Percentiles rank a stretch among this genome's conserved stretches.
Conservation (phyloP, 1,284 basidiomycete genomes). For the Inonotus obliquus region DNA sequence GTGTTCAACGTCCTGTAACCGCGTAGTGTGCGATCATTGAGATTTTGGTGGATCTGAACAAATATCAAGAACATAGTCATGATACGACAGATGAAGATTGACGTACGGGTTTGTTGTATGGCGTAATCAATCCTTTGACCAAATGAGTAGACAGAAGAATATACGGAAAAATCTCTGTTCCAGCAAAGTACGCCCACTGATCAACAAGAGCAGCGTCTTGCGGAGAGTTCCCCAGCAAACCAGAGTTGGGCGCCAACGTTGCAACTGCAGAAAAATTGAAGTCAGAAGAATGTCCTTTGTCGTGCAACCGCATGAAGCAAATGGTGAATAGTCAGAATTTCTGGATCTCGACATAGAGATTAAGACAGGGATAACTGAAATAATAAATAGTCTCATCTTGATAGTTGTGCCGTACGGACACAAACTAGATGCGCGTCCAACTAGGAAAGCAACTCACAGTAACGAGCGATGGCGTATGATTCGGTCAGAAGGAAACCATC, state of each 20-base stretch:
- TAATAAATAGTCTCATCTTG: slow-evolving; percentile 35
- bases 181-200: slow-evolving; percentile 64
- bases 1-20: slow-evolving; percentile 66
- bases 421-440: slow-evolving; percentile 25
- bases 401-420: slow-evolving; percentile 24
- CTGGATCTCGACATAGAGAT: slow-evolving; percentile 53
- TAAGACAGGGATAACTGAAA: slow-evolving; percentile 66
- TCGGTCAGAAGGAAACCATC: slow-evolving; percentile 85
- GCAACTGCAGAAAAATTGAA: slow-evolving; percentile 54
- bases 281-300: slow-evolving; percentile 15
- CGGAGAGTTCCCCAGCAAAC: slow-evolving; percentile 51
- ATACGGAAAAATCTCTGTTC: slow-evolving; percentile 45
- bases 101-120: slow-evolving; percentile 64
- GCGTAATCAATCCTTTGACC: slow-evolving; percentile 40
- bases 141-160: slow-evolving; percentile 30
- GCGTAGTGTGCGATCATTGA: slow-evolving; percentile 50
- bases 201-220: slow-evolving; percentile 60
- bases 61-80: background rate
- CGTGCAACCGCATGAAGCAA: background rate
- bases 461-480: slow-evolving; percentile 77
- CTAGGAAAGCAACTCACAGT: slow-evolving; percentile 61
- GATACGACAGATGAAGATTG: background rate
- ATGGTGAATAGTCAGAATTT: slow-evolving; percentile 33
- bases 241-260: slow-evolving; percentile 59
- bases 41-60: slow-evolving; percentile 48